Evolutionary conservation across 2,329 filamentous ascomycete genomes (phyloP).

Genomic region (Alternaria metachromatica): DNA sequence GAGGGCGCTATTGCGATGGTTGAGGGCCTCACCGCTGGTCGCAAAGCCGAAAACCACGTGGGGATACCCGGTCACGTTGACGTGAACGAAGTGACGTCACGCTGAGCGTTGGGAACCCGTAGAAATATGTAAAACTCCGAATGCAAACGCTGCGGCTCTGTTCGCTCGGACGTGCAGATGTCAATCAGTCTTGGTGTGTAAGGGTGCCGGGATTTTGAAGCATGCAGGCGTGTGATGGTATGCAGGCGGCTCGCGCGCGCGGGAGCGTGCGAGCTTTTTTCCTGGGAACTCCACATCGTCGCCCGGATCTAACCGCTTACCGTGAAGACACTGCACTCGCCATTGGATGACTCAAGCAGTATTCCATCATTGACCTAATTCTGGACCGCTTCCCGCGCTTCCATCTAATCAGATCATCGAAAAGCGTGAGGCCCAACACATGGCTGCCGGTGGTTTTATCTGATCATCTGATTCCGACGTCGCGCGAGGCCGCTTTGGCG

Average conservation of each 20-base stretch:
- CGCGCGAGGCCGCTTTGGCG: constrained; percentile 32
- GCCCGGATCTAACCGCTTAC: constrained; percentile 16
- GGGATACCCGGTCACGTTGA: constrained; percentile 42
- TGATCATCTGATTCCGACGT: constrained; percentile 33
- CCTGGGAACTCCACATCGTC: constrained; percentile 6
- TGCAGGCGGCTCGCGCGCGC: constrained; percentile 17
- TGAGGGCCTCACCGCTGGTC: constrained; percentile 60
- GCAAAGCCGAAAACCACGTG: constrained; percentile 35
- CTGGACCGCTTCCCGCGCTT: constrained; percentile 6
- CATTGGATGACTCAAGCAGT: neutral
- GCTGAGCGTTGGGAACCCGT: constrained; percentile 1
- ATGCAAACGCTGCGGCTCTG: neutral
- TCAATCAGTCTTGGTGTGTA: neutral
- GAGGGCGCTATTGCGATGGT: constrained; percentile 84
- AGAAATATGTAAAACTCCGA: neutral
- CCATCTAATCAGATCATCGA: constrained; percentile 38
- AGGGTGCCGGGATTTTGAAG: neutral
- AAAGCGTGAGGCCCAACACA: constrained; percentile 10
- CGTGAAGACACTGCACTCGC: constrained; percentile 3
- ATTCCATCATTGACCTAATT: constrained; percentile 3
- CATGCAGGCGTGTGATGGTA: constrained; percentile 13
- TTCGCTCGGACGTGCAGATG: constrained; percentile 3
- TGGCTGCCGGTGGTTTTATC: constrained; percentile 23
- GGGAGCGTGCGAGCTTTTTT: constrained; percentile 5
- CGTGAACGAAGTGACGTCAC: constrained; percentile 22